These are phyloP conservation scores for Parascedosporium putredinis DNA, from an alignment of 2,329 filamentous ascomycete species.

Conservation along the genomic window DNA sequence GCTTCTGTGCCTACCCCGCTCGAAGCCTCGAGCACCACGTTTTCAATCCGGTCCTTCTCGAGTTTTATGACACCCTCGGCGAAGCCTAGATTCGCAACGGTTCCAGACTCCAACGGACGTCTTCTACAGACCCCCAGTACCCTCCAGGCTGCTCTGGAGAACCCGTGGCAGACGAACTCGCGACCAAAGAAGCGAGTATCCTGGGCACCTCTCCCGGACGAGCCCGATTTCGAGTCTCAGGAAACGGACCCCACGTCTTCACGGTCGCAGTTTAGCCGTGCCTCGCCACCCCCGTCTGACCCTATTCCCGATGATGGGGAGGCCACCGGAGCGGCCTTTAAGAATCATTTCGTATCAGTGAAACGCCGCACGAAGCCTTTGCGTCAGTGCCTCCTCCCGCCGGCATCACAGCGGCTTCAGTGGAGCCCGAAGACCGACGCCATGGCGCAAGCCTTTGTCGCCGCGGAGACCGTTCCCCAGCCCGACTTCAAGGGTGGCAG, in stretches of 20 bases:
- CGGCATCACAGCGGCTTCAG: slow-evolving; percentile 28
- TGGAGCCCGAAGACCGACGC: slow-evolving; percentile 31
- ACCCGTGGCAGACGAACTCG: slow-evolving; percentile 14
- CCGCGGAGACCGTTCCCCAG: slow-evolving; percentile 26
- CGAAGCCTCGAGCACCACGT: not conserved
- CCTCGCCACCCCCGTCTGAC: slow-evolving; percentile 34
- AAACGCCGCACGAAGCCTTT: slow-evolving; percentile 23
- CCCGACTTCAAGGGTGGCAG: not conserved
- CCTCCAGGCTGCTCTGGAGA: slow-evolving; percentile 23
- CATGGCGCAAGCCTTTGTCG: slow-evolving; percentile 38
- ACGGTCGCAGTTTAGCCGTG: slow-evolving; percentile 6
- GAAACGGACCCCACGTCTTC: slow-evolving; percentile 1
- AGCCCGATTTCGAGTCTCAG: not conserved
- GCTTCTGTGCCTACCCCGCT: no score
- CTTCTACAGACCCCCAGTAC: slow-evolving; percentile 35
- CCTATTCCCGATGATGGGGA: slow-evolving; percentile 23
- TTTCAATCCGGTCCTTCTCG: slow-evolving; percentile 10
- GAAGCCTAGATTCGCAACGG: slow-evolving; percentile 12
- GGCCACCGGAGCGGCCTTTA: slow-evolving; percentile 28
- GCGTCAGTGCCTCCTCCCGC: slow-evolving; percentile 27
- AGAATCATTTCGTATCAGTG: slow-evolving; percentile 36
- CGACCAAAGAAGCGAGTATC: slow-evolving; percentile 23
- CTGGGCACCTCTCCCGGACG: slow-evolving; percentile 20
- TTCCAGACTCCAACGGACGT: slow-evolving; percentile 18
- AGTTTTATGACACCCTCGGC: slow-evolving; percentile 3